Base-by-base conservation (phyloP, 805 yeast species). In the Ogataea populi-albae region DNA sequence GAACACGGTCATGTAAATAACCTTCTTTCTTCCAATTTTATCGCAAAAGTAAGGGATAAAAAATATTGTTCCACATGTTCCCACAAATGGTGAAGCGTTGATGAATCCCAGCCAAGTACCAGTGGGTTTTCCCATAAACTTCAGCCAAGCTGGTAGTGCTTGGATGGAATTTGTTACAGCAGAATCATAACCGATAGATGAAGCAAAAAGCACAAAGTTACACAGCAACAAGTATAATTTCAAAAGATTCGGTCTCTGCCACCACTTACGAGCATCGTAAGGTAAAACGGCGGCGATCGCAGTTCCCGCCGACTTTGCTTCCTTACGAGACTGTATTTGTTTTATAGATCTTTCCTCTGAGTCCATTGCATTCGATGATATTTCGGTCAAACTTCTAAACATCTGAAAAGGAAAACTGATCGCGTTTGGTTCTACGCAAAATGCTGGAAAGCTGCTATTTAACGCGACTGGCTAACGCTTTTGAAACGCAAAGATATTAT, bases 21-120 rank as follows among this genome's bases (percentile, higher is more conserved):
- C 43, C 2, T 17, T n/a, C 35, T 41, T 46, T 28, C 51, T 34
- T 17, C 49, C 49, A 17, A 20, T 41, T 7, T 38, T 34, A 22
- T 44, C 51, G 20, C 49, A 45, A 18, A 43, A 29, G 26, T 32
- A 34, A 1, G 47, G 47, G 12, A 45, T 24, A 26, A 44, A 44
- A 24, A 46, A 41, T 12, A 44, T 44, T 8, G 41, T 38, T 10
- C 40, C 49, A 39, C 38, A 35, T 14, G 49, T 40, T 9, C 51
- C 51, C 10, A 46, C 38, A 17, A 46, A 46, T 3, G 49, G 49
- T 10, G 44, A 39, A 3, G 49, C 49, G 15, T 37, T 38, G 31
- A 46, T 44, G 35, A 46, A 44, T 3, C 51, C 51, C 6, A 46
- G 38, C 49, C 49, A 44, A 3, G 46, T 41, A 4, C 49, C 49